Conservation (phyloP, 345 rosid species). For the Toxicodendron radicans region DNA sequence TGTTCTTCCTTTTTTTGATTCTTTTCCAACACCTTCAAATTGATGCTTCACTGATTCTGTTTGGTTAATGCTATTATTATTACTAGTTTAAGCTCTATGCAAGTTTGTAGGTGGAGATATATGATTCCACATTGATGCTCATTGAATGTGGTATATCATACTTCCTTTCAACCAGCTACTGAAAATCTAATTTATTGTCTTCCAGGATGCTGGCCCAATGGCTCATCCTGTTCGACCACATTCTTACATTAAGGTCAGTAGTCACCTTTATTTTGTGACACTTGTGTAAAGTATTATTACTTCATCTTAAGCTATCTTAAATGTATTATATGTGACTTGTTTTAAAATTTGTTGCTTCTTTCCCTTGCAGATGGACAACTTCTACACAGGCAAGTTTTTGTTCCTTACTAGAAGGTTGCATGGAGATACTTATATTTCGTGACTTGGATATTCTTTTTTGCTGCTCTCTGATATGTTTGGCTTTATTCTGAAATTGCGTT, state of each 20-base stretch:
- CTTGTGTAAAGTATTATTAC: slow-evolving; percentile 5
- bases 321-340: slow-evolving; percentile 5
- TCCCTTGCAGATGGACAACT: slow-evolving; percentile 87
- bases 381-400: slow-evolving; percentile 81
- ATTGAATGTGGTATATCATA: not conserved
- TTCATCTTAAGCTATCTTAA: not conserved
- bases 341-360: slow-evolving; percentile 25
- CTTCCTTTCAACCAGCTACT: not conserved
- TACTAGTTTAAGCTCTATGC: slow-evolving; percentile 1
- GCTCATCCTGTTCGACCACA: slow-evolving; percentile 99
- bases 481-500: slow-evolving; percentile 23
- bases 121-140: not conserved
- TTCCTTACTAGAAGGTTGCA: slow-evolving; percentile 7
- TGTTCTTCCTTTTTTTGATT: slow-evolving; percentile 10
- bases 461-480: slow-evolving; percentile 24
- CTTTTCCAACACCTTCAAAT: not conserved
- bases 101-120: not conserved
- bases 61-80: not conserved
- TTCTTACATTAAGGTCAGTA: slow-evolving; percentile 90
- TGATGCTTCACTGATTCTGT: not conserved
- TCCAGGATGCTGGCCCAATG: slow-evolving; percentile 98
- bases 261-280: not conserved
- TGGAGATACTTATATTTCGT: slow-evolving; percentile 6
- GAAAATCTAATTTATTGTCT: slow-evolving; percentile 10
- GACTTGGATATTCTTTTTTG: slow-evolving; percentile 13